Conservation (phyloP, 768 basidiomycete species). For the Tricholoma hemisulphureum region DNA sequence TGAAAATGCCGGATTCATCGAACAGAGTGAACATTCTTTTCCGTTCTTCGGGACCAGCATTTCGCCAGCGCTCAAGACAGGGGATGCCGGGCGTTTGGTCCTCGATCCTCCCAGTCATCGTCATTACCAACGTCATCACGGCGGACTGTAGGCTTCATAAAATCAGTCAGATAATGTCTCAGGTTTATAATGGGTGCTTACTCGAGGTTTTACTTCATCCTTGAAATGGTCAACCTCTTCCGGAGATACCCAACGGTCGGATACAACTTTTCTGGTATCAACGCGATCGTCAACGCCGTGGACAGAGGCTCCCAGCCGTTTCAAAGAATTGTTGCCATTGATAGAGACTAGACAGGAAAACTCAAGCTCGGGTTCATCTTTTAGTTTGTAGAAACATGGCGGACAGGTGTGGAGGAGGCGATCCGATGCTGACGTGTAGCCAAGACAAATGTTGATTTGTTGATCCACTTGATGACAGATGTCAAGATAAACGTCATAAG, state of each 20-base stretch:
- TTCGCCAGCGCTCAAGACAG: not conserved
- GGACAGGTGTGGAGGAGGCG: not conserved
- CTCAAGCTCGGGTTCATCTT: not conserved
- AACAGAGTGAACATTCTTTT: not conserved
- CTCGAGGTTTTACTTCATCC: too few relatives aligned
- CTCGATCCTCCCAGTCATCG: conserved; percentile 13
- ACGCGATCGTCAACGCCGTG: not conserved
- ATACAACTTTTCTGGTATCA: not conserved
- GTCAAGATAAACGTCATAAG: too few relatives aligned
- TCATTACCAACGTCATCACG: not conserved
- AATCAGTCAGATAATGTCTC: conserved; percentile 15
- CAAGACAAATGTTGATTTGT: not conserved
- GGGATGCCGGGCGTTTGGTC: too few relatives aligned
- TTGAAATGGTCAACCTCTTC: too few relatives aligned
- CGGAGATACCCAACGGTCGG: not conserved
- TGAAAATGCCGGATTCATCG: too few relatives aligned
- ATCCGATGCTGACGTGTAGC: not conserved
- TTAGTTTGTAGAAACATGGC: not conserved
- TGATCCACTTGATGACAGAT: too few relatives aligned
- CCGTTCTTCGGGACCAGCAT: not conserved
- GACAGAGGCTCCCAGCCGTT: too few relatives aligned
- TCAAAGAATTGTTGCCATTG: too few relatives aligned
- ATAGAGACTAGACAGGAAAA: not conserved
- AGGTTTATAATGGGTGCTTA: conserved; percentile 31
- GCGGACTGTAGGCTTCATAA: not conserved